Conservation (phyloP, 306 rosid genomes). For the Sindora glabra region DNA sequence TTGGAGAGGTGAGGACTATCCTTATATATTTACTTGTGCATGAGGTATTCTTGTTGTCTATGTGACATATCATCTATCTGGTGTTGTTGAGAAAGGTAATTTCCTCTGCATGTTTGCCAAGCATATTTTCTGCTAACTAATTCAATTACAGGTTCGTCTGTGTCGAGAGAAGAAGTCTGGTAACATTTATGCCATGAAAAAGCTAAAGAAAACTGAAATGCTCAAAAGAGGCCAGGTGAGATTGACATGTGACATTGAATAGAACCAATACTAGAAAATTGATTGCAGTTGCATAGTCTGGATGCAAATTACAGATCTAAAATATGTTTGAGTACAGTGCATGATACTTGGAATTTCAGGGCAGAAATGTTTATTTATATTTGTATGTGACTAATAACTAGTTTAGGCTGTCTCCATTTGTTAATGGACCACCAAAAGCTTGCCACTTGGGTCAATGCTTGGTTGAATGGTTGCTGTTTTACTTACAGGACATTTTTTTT, state of each 20-base stretch:
- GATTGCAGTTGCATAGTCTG: background rate
- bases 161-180: slow-evolving; percentile 99
- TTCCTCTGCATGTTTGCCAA: slow-evolving; percentile 6
- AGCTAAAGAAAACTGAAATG: slow-evolving; percentile 98
- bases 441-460: no score
- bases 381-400: background rate
- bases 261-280: slow-evolving; percentile 9
- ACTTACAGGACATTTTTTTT: slow-evolving; percentile 5
- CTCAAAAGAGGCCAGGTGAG: slow-evolving; percentile 95
- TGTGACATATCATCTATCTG: slow-evolving; percentile 5
- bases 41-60: slow-evolving; percentile 15
- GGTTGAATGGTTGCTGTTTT: slow-evolving; percentile 1
- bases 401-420: slow-evolving; percentile 1
- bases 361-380: background rate
- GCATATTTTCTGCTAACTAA: slow-evolving; percentile 18
- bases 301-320: slow-evolving; percentile 1
- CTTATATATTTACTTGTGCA: slow-evolving; percentile 9
- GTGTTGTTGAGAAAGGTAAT: slow-evolving; percentile 10
- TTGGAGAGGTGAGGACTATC: slow-evolving; percentile 77
- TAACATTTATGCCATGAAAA: slow-evolving; percentile 94
- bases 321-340: background rate
- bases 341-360: background rate
- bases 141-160: slow-evolving; percentile 72
- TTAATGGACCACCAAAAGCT: slow-evolving; percentile 11
- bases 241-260: slow-evolving; percentile 6